Evolutionary conservation across 345 rosid genomes (phyloP), one percentile per base, ranked within the genome.

Genomic region (Brassica incana): DNA sequence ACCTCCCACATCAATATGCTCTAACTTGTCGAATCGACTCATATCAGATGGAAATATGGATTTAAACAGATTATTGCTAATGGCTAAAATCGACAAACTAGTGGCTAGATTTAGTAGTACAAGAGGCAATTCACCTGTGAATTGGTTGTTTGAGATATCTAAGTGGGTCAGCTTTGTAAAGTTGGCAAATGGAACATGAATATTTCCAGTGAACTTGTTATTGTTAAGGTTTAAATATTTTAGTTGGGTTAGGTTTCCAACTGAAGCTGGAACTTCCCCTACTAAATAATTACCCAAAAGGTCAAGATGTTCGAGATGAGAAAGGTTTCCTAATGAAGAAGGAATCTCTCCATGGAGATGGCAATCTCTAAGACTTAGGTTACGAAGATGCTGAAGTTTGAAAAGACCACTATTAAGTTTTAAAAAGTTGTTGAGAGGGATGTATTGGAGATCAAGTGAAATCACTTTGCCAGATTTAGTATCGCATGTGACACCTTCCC

Each of bases 211-310:
- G 0, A 50, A 38, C 2, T 14, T 18, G 3, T 75, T 65, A 3
- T 0, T 0, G 0, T 1, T 0, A 32, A 72, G 52, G 29, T 4
- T 5, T 27, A 71, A 1, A 50, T 33, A 3, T 18, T 8, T 20
- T 56, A 43, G 63, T 64, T 74, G 15, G 48, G 43, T 65, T 25
- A 54, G 58, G 65, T 54, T 23, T 23, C 78, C 16, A 1, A 76
- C 0, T 29, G 67, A 75, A 67, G 18, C 8, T 0, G 36, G 66
- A 54, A 75, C 1, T 56, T 75, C 27, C 23, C 78, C 54, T 14
- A 23, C 67, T 29, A 63, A 15, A 6, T 32, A 2, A 32, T 63
- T 63, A 6, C 5, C 2, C 18, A 0, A 14, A 32, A 63, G 43
- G 1, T 32, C 23, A 32, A 63, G 65, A 0, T 60, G 2, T 60